These are phyloP conservation scores for Alternaria arborescens DNA, from an alignment of 2,329 filamentous ascomycete genomes.

Conservation along the genomic window DNA sequence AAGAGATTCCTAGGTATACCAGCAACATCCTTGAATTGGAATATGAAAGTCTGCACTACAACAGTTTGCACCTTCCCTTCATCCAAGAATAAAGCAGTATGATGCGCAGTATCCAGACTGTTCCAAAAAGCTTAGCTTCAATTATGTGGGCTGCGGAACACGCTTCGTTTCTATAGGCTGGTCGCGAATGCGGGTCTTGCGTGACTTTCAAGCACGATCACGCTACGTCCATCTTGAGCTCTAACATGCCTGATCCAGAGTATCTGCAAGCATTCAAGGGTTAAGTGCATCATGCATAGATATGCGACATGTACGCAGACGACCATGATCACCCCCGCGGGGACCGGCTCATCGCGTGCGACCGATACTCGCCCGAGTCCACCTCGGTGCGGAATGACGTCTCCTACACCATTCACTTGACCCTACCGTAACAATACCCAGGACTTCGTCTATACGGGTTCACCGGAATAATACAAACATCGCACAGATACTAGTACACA, in stretches of 20 bases:
- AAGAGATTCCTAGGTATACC: conserved; percentile 15
- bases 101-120: background rate
- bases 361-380: conserved; percentile 4
- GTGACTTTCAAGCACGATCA: conserved; percentile 5
- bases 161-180: conserved; percentile 10
- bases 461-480: background rate
- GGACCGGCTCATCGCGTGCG: conserved; percentile 8
- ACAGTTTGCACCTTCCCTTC: background rate
- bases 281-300: background rate
- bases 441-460: background rate
- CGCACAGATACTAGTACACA: background rate
- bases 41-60: background rate
- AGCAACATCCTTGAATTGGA: conserved; percentile 9
- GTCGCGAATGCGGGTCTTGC: conserved; percentile 1
- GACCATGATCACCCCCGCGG: background rate
- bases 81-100: background rate
- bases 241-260: background rate
- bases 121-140: background rate
- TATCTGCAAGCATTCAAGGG: background rate
- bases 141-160: conserved; percentile 7
- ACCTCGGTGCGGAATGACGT: conserved; percentile 10
- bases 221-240: background rate
- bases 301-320: background rate
- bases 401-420: background rate
- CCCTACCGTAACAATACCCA: background rate